A percentile compares a stretch with the other conserved stretches of the same genome.
These are phyloP conservation scores for Ophioceras dolichostomum DNA, from an alignment of 2,329 filamentous ascomycete genomes.

Conservation along the genomic window DNA sequence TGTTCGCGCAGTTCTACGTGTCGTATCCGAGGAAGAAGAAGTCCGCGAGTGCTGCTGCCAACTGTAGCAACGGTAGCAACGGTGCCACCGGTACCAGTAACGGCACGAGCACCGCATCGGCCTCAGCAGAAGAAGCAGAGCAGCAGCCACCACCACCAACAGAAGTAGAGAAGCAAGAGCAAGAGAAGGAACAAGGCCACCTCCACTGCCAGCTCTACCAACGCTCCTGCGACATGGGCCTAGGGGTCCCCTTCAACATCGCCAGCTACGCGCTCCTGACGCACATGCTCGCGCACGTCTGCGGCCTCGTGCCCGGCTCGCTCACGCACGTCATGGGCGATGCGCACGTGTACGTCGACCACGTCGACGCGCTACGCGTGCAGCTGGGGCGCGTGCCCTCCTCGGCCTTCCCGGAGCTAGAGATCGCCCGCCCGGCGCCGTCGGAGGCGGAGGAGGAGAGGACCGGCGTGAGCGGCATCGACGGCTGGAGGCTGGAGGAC, in stretches of 20 bases:
- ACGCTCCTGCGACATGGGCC: constrained; percentile 89
- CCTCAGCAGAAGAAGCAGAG: not conserved
- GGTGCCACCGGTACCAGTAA: not conserved
- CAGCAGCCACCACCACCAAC: not conserved
- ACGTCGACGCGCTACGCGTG: constrained; percentile 72
- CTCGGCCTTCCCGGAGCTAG: constrained; percentile 60
- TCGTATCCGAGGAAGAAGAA: constrained; percentile 61
- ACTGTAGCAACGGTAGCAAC: too few relatives aligned
- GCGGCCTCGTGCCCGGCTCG: constrained; percentile 71
- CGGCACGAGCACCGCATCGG: constrained; percentile 2
- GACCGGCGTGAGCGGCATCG: constrained; percentile 63
- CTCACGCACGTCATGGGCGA: constrained; percentile 96
- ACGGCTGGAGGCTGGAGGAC: constrained; percentile 82
- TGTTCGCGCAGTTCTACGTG: constrained; percentile 96
- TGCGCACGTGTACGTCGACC: constrained; percentile 91
- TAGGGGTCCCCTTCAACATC: constrained; percentile 97
- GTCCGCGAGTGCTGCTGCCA: too few relatives aligned
- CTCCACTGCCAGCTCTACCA: constrained; percentile 89
- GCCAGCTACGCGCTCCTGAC: constrained; percentile 87
- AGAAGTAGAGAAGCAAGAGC: not conserved
- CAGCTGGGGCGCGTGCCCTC: constrained; percentile 73
- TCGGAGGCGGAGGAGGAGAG: constrained; percentile 28
- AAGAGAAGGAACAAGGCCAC: constrained; percentile 41
- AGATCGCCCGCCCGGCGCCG: constrained; percentile 40
- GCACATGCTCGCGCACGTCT: constrained; percentile 87